Percentiles rank a stretch among this genome's conserved stretches.
Conservation (phyloP, 2,329 filamentous ascomycete genomes). For the Pleomassaria siparia region DNA sequence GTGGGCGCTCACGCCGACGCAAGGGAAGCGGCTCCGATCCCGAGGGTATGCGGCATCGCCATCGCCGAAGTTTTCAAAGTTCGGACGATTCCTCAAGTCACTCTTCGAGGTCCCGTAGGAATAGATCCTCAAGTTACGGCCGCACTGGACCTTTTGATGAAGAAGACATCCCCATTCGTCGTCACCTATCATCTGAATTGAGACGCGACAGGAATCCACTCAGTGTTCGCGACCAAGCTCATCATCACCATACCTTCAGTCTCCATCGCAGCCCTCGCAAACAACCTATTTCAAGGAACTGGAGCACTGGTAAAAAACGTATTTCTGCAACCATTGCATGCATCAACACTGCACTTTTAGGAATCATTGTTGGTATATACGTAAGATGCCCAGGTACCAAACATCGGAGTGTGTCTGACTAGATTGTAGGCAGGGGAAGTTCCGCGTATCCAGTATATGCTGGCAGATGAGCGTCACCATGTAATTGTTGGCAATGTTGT, state of each 20-base stretch:
- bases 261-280: conserved; percentile 53
- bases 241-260: conserved; percentile 44
- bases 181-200: conserved; percentile 1
- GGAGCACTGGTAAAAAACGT: conserved; percentile 67
- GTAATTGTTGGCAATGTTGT: conserved; percentile 73
- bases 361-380: conserved; percentile 73
- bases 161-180: conserved; percentile 11
- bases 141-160: conserved; percentile 21
- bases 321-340: conserved; percentile 70
- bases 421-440: conserved; percentile 64
- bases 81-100: conserved; percentile 7
- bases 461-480: conserved; percentile 68
- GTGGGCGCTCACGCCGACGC: conserved; percentile 23
- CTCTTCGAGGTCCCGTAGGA: conserved; percentile 3
- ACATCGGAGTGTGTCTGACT: conserved; percentile 10
- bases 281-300: conserved; percentile 72
- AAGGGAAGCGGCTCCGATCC: conserved; percentile 4
- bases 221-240: conserved; percentile 22
- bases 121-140: conserved; percentile 15
- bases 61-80: conserved; percentile 11
- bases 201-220: conserved; percentile 16
- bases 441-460: conserved; percentile 76
- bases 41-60: conserved; percentile 11
- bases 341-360: conserved; percentile 70
- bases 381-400: conserved; percentile 26